A percentile compares a stretch with the other conserved stretches of the same genome.
These are phyloP conservation scores for Pezicula radicicola DNA, from an alignment of 2,329 filamentous ascomycete species.

Conservation along the genomic window DNA sequence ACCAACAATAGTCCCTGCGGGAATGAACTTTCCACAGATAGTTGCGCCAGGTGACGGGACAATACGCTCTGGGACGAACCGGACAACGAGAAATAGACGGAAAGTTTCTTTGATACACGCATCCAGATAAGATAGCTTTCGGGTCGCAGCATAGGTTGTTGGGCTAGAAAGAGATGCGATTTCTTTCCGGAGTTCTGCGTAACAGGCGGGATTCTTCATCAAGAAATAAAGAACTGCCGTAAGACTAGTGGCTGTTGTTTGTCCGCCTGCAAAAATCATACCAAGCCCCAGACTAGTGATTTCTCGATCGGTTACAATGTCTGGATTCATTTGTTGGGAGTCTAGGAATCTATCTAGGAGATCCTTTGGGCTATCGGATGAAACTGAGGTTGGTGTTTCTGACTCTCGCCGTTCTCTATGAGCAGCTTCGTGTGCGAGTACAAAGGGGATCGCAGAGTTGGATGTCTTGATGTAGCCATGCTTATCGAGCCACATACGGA, in stretches of 20 bases:
- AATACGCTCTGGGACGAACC: slow-evolving; percentile 67
- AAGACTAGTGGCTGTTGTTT: slow-evolving; percentile 68
- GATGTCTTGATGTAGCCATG: neutral
- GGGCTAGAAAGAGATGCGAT: slow-evolving; percentile 50
- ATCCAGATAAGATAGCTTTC: slow-evolving; percentile 70
- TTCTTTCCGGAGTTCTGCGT: slow-evolving; percentile 54
- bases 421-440: neutral
- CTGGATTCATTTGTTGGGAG: slow-evolving; percentile 34
- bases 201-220: slow-evolving; percentile 54
- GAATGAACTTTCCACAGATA: slow-evolving; percentile 58
- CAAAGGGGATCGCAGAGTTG: neutral
- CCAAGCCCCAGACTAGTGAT: no score
- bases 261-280: slow-evolving; percentile 59
- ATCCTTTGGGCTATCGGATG: no score
- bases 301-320: slow-evolving; percentile 68
- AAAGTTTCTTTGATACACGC: slow-evolving; percentile 74
- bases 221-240: slow-evolving; percentile 70
- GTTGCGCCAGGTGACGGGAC: slow-evolving; percentile 60
- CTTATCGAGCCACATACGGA: neutral
- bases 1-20: slow-evolving; percentile 69
- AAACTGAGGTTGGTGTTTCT: no score
- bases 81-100: slow-evolving; percentile 70
- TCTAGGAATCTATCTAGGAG: neutral
- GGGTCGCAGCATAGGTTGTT: slow-evolving; percentile 64
- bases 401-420: no score